Percentiles rank a stretch among this genome's conserved stretches.
Conservation (phyloP, 805 yeast genomes). For the Debaryomyces maramus region DNA sequence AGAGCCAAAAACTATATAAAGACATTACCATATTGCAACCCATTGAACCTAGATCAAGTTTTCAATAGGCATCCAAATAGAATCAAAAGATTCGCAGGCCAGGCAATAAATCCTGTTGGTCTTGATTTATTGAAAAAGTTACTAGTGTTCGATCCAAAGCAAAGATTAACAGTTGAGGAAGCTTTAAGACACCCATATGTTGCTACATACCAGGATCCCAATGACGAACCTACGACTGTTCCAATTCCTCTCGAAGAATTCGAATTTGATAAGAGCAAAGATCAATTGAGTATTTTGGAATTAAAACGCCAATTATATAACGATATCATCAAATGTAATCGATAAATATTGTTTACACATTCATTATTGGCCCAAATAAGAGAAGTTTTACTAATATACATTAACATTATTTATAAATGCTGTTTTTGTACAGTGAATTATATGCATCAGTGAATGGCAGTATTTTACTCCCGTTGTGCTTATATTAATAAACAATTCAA, state of each 20-base stretch:
- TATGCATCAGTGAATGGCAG: not conserved
- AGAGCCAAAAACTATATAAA: conserved; percentile 28
- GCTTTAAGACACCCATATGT: conserved; percentile 90
- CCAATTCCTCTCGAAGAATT: conserved; percentile 28
- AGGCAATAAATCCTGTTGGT: conserved; percentile 24
- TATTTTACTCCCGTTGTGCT: no score
- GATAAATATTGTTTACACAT: no score
- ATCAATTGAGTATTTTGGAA: conserved; percentile 67
- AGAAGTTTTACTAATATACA: not conserved
- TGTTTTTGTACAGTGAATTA: not conserved
- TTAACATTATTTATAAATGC: not conserved
- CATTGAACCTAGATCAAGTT: conserved; percentile 16
- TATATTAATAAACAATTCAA: no score
- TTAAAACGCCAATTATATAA: conserved; percentile 70
- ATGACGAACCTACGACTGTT: conserved; percentile 28
- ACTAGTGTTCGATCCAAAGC: conserved; percentile 83
- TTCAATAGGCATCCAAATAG: conserved; percentile 23
- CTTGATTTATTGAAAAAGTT: conserved; percentile 52
- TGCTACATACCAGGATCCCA: conserved; percentile 66
- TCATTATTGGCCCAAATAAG: not conserved
- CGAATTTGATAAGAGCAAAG: conserved; percentile 54
- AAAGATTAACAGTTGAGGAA: conserved; percentile 82
- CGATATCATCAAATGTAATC: conserved; percentile 56
- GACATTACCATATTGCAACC: conserved; percentile 22
- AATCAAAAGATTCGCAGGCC: conserved; percentile 12